Evolutionary conservation across 129 eudicot species (phyloP), one percentile per base, ranked within the genome.

Genomic region (Chrysanthemum lavandulifolium): DNA sequence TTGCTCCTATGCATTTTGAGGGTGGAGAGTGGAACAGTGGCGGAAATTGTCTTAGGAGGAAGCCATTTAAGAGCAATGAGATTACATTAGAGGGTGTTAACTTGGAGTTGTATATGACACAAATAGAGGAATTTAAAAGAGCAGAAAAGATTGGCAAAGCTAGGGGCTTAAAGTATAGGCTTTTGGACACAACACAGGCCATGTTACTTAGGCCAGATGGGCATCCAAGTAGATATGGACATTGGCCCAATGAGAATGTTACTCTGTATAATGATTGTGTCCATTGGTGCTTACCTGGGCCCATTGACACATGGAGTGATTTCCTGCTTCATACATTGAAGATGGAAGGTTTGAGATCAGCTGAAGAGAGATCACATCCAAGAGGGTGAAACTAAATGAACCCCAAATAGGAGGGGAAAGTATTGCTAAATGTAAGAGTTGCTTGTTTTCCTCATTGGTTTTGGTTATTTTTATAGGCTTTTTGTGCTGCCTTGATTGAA

Each of bases 281-380:
- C 43, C 95, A 88, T 76, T 91, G 97, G 97, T 91, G 97, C 59
- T 76, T 92, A 80, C 96, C 97, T 25, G 97, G 97, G 21, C 96
- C 97, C 16, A 85, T 92, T 81, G 97, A 92, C 78, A 76, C 87
- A 68, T 92, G 97, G 97, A 81, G 82, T 66, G 94, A 89, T 69
- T 81, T 92, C 82, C 74, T 92, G 80, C 85, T 82, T 45, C 96
- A 92, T 68, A 79, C 90, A 67, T 67, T 92, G 61, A 89, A 84
- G 84, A 84, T 74, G 80, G 96, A 86, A 78, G 88, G 90, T 43
- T 62, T 78, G 71, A 83, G 81, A 79, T 65, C 78, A 9, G 79
- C 71, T 7, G 76, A 75, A 73, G 90, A 86, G 63, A 83, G 71
- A 47, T 77, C 82, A 23, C 79, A 76, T 15, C 57, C 65, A 3